Evolutionary conservation across 257 asterid genomes (phyloP).

Genomic region (Gynochthodes officinalis): DNA sequence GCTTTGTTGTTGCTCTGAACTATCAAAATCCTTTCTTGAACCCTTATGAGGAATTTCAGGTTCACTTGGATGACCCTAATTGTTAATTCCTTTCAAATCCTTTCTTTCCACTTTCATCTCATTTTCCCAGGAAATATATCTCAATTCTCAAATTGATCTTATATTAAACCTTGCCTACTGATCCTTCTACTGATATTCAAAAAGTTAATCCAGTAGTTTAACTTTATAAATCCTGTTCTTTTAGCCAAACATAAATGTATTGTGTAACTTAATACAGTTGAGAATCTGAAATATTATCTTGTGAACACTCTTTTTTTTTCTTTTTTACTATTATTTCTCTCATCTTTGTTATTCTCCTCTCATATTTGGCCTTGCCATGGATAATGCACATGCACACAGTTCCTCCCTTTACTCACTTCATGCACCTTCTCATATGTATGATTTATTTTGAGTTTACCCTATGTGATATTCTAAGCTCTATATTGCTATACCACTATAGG

Average conservation of each 20-base stretch:
- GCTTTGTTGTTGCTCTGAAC: constrained; percentile 81
- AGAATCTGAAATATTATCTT: neutral
- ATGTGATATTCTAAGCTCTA: neutral
- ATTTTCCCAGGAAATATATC: neutral
- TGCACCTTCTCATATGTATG: neutral
- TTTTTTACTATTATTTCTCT: neutral
- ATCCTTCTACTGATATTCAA: neutral
- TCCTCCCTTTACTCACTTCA: neutral
- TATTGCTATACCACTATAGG: neutral
- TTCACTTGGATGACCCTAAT: constrained; percentile 18
- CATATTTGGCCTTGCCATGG: neutral
- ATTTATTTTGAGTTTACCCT: neutral
- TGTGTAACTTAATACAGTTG: neutral
- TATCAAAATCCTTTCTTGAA: constrained; percentile 85
- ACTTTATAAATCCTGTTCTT: neutral
- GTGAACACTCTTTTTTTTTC: neutral
- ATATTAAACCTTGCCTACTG: neutral
- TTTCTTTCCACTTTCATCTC: constrained; percentile 11
- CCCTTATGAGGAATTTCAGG: constrained; percentile 98
- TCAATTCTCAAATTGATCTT: neutral
- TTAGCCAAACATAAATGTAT: neutral
- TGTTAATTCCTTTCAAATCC: constrained; percentile 10
- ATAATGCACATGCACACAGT: neutral
- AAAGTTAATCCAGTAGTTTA: neutral
- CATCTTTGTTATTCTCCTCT: neutral